phyloP scores from a whole-genome alignment of 768 basidiomycete genomes.

The Podaxis sp. region DNA sequence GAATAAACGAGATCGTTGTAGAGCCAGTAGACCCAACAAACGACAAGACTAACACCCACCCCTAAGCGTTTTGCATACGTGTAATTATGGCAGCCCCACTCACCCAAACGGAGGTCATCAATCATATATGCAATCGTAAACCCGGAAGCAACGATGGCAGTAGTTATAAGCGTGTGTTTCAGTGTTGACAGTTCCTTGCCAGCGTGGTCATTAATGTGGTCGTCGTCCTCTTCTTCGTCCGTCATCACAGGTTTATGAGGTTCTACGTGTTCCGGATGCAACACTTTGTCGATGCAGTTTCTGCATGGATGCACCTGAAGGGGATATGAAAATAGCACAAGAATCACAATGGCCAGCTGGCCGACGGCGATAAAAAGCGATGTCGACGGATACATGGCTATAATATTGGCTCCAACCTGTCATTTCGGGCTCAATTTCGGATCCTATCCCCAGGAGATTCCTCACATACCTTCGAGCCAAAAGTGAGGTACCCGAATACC shows the following conservation, averaged over 20 bases:
- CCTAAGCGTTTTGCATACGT: constrained; percentile 6
- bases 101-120: constrained; percentile 75
- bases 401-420: constrained; percentile 88
- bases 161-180: constrained; percentile 72
- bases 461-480: constrained; percentile 72
- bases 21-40: constrained; percentile 98
- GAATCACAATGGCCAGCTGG: constrained; percentile 86
- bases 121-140: constrained; percentile 80
- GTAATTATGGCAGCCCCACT: constrained; percentile 22
- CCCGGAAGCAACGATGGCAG: constrained; percentile 59
- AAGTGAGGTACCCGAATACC: constrained; percentile 89
- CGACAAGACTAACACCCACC: constrained; percentile 65
- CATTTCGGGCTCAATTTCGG: background rate
- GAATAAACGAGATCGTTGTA: constrained; percentile 95
- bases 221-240: constrained; percentile 42
- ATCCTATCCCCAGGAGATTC: background rate
- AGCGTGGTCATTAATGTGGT: constrained; percentile 56
- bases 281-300: constrained; percentile 90
- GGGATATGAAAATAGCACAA: constrained; percentile 93
- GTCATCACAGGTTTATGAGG: constrained; percentile 29
- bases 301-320: constrained; percentile 94
- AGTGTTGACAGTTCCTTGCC: constrained; percentile 60
- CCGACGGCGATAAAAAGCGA: constrained; percentile 92
- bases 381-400: constrained; percentile 91
- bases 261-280: constrained; percentile 43